phyloP scores from a whole-genome alignment of 495 filamentous ascomycete genomes.

The Podospora comata region DNA sequence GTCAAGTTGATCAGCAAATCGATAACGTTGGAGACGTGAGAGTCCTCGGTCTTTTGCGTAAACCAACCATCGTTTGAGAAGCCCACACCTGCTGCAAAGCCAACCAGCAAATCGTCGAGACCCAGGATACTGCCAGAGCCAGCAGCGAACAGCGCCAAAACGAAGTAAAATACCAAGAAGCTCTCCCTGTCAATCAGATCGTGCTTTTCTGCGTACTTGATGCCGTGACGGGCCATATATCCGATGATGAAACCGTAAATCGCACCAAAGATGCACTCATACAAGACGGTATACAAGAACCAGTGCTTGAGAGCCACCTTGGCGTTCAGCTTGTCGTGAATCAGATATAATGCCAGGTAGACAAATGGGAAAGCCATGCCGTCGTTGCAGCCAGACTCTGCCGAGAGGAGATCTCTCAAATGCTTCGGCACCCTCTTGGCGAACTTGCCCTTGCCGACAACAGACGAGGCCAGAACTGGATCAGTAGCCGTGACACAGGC shows the following conservation, averaged over 20 bases:
- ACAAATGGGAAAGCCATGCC: slow-evolving; percentile 99
- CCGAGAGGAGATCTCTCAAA: slow-evolving; percentile 89
- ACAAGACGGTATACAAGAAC: slow-evolving; percentile 87
- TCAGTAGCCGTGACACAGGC: slow-evolving; percentile 98
- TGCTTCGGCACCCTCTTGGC: slow-evolving; percentile 96
- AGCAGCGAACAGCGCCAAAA: slow-evolving; percentile 92
- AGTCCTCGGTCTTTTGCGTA: slow-evolving; percentile 95
- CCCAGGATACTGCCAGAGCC: slow-evolving; percentile 90
- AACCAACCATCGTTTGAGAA: slow-evolving; percentile 99
- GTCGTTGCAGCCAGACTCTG: slow-evolving; percentile 98
- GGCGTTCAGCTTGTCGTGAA: slow-evolving; percentile 68
- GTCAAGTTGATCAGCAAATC: slow-evolving; percentile 95
- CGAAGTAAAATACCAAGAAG: slow-evolving; percentile 98
- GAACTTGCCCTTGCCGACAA: slow-evolving; percentile 98
- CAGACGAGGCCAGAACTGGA: slow-evolving; percentile 94
- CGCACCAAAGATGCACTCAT: slow-evolving; percentile 93
- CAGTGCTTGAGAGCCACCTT: slow-evolving; percentile 74
- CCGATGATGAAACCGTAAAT: slow-evolving; percentile 86
- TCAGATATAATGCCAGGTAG: slow-evolving; percentile 85
- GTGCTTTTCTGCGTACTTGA: slow-evolving; percentile 81
- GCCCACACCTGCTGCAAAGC: slow-evolving; percentile 90
- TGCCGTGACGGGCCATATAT: slow-evolving; percentile 83
- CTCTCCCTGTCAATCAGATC: slow-evolving; percentile 92
- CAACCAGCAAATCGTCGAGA: slow-evolving; percentile 93
- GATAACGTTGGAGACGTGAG: slow-evolving; percentile 98